Evolutionary conservation across 257 asterid genomes (phyloP).

Genomic region (Plantago elongata): DNA sequence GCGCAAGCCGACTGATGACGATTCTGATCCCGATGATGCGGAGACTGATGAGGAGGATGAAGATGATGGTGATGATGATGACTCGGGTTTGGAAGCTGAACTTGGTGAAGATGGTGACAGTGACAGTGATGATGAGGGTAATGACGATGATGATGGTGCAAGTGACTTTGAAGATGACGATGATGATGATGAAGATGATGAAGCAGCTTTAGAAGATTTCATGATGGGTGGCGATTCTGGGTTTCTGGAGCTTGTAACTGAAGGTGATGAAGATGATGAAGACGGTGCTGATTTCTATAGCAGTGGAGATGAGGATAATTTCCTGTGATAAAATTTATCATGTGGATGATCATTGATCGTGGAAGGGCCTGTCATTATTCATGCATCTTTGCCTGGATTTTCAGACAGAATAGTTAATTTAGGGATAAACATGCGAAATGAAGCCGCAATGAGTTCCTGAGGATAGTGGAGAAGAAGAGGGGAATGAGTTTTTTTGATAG

Average conservation of each 20-base stretch:
- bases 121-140: slow-evolving; percentile 60
- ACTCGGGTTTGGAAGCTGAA: slow-evolving; percentile 51
- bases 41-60: slow-evolving; percentile 86
- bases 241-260: slow-evolving; percentile 58
- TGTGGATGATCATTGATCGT: background rate
- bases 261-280: slow-evolving; percentile 75
- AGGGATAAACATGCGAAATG: no score
- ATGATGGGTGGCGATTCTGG: slow-evolving; percentile 59
- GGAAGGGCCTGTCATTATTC: background rate
- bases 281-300: slow-evolving; percentile 63
- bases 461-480: no score
- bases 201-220: slow-evolving; percentile 24
- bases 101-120: slow-evolving; percentile 64
- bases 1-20: slow-evolving; percentile 87
- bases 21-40: slow-evolving; percentile 96
- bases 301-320: slow-evolving; percentile 69
- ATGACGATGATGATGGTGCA: slow-evolving; percentile 53
- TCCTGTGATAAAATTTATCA: slow-evolving; percentile 17
- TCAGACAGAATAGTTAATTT: no score
- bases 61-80: slow-evolving; percentile 74
- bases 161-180: slow-evolving; percentile 78
- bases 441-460: no score
- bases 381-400: no score
- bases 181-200: slow-evolving; percentile 55
- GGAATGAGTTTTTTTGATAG: no score